Conservation (phyloP, 2,329 filamentous ascomycete genomes). For the Escovopsis sp. region DNA sequence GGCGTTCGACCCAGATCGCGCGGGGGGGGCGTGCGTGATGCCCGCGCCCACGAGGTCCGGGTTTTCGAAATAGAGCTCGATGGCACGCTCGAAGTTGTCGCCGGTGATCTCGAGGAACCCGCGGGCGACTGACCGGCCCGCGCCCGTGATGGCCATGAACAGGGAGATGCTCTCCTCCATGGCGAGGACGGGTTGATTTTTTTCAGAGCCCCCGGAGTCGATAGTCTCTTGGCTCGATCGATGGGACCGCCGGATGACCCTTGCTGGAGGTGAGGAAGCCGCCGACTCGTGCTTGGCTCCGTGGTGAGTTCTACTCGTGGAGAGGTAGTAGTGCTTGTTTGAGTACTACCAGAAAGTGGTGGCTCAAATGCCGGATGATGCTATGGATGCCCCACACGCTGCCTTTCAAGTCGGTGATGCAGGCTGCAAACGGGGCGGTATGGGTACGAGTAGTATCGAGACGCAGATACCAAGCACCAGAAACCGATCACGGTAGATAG, state of each 20-base stretch:
- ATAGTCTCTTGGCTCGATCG: background rate
- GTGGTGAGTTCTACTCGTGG: background rate
- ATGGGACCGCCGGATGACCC: background rate
- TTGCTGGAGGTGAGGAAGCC: no score
- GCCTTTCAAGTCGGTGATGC: no score
- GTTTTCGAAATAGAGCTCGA: constrained; percentile 82
- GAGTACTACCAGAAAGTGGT: no score
- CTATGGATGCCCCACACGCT: no score
- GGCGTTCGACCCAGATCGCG: constrained; percentile 14
- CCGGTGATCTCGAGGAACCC: constrained; percentile 79
- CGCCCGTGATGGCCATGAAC: constrained; percentile 72
- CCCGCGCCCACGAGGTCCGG: constrained; percentile 46
- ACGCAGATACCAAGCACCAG: no score
- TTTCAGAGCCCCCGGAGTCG: background rate
- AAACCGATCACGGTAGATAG: no score
- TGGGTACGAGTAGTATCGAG: no score
- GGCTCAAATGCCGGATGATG: no score
- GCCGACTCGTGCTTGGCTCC: background rate
- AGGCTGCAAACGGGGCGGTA: no score
- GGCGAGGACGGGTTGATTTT: background rate
- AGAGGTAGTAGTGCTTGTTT: no score
- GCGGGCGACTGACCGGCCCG: constrained; percentile 56
- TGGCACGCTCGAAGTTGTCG: constrained; percentile 69
- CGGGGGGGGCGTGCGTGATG: constrained; percentile 5
- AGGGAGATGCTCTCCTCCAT: constrained; percentile 64